phyloP scores from a whole-genome alignment of 2,329 filamentous ascomycete species.

The Ambrosiella xylebori region DNA sequence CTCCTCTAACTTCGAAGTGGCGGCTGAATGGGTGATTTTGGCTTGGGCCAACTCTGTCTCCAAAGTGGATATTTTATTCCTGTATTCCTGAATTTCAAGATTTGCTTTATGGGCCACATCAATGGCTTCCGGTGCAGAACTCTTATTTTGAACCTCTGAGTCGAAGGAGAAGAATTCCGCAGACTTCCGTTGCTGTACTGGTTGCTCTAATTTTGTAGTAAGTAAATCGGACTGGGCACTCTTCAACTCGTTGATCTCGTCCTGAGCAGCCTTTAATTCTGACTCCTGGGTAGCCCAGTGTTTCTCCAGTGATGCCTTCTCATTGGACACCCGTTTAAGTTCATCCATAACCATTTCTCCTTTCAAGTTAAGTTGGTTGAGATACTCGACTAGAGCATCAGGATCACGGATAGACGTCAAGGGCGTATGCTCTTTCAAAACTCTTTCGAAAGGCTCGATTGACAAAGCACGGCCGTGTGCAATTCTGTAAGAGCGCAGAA shows the following conservation, averaged over 20 bases:
- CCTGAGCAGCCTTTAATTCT: conserved; percentile 25
- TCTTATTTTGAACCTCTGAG: conserved; percentile 55
- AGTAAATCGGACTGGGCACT: conserved; percentile 17
- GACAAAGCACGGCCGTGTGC: conserved; percentile 73
- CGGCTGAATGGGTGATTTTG: background rate
- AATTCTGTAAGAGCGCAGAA: conserved; percentile 78
- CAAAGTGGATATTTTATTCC: conserved; percentile 42
- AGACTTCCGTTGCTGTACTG: conserved; percentile 19
- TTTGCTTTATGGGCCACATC: background rate
- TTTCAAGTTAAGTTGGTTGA: conserved; percentile 71
- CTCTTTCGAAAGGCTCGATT: conserved; percentile 86
- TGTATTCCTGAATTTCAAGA: conserved; percentile 34
- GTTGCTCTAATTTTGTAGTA: conserved; percentile 16
- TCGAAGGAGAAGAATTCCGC: conserved; percentile 81
- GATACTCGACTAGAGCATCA: conserved; percentile 68
- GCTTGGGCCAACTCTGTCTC: background rate
- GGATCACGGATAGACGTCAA: conserved; percentile 78
- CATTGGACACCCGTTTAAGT: conserved; percentile 66
- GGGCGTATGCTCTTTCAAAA: conserved; percentile 81
- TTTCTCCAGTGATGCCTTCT: conserved; percentile 65
- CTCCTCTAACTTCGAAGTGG: background rate
- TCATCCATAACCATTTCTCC: conserved; percentile 90
- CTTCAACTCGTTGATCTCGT: conserved; percentile 29
- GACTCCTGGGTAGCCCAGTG: conserved; percentile 36
- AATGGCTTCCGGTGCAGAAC: background rate